Evolutionary conservation across 1,284 basidiomycete genomes (phyloP), one percentile per base, ranked within the genome.

Genomic region (Leccinum variabile): DNA sequence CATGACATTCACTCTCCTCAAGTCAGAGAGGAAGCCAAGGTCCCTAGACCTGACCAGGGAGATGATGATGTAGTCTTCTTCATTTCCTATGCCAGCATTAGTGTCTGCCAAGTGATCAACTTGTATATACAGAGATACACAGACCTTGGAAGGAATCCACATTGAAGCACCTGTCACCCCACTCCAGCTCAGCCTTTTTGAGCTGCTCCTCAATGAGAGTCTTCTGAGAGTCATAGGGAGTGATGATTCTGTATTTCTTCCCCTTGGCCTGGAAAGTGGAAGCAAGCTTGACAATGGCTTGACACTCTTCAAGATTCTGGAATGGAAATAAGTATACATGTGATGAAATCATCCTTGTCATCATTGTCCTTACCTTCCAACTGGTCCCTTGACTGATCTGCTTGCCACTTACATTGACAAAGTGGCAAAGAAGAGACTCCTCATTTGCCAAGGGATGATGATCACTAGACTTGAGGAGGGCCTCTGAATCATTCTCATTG

Each of bases 221-320:
- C 14, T 86, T 79, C 69, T 91, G 89, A 3, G 78, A 81, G 69
- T 88, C 87, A 80, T 90, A 91, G 1, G 88, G 88, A 6, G 87
- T 91, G 55, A 91, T 86, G 57, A 91, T 82, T 52, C 81, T 81
- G 69, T 80, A 90, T 0, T 75, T 70, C 65, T 80, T 81, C 1
- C 71, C 63, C 52, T 79, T 66, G 5, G 73, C 70, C 65, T 84
- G 76, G 50, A 87, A 79, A 49, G 80, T 74, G 46, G 72, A 62
- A 39, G 84, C 81, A 68, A 89, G 71, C 54, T 78, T 70, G 9
- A 87, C 62, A 39, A 83, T 79, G 35, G 76, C 76, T 53, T 79
- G 68, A 64, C 75, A 73, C 72, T 89, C 87, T 44, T 68, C 66
- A 14, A 66, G 18, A 70, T 88, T 89, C 87, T 89, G 63, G 11